Evolutionary conservation across 2,329 filamentous ascomycete genomes (phyloP).

Genomic region (Arthrobotrys conoides): DNA sequence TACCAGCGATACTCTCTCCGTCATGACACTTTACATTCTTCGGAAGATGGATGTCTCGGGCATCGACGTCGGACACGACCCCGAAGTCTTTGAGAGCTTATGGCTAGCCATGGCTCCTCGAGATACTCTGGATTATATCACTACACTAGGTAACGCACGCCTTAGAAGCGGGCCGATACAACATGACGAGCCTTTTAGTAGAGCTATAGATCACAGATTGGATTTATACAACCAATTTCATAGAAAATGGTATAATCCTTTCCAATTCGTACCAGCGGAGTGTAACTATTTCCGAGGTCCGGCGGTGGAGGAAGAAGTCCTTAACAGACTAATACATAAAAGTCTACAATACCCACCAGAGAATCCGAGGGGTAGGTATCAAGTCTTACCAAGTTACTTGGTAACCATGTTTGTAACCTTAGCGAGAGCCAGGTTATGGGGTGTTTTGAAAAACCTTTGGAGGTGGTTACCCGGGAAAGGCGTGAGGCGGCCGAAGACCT

Average conservation of each 20-base stretch:
- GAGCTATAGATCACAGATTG: slow-evolving; percentile 46
- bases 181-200: slow-evolving; percentile 37
- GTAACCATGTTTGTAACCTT: slow-evolving; percentile 56
- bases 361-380: slow-evolving; percentile 34
- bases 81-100: slow-evolving; percentile 50
- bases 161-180: slow-evolving; percentile 15
- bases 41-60: slow-evolving; percentile 52
- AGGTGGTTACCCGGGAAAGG: slow-evolving; percentile 59
- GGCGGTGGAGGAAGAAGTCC: slow-evolving; percentile 8
- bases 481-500: slow-evolving; percentile 50
- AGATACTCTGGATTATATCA: slow-evolving; percentile 49
- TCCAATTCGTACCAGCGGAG: slow-evolving; percentile 42
- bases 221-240: slow-evolving; percentile 44
- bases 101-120: slow-evolving; percentile 49
- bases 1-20: slow-evolving; percentile 40
- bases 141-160: slow-evolving; percentile 30
- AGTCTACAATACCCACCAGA: slow-evolving; percentile 36
- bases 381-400: slow-evolving; percentile 38
- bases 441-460: slow-evolving; percentile 52
- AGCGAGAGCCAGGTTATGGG: slow-evolving; percentile 30
- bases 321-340: slow-evolving; percentile 29
- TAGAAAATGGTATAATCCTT: slow-evolving; percentile 48
- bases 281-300: slow-evolving; percentile 31
- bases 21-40: slow-evolving; percentile 42
- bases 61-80: slow-evolving; percentile 55